Base-by-base conservation (phyloP, 2,329 filamentous ascomycete genomes). In the Colletotrichum orbiculare region DNA sequence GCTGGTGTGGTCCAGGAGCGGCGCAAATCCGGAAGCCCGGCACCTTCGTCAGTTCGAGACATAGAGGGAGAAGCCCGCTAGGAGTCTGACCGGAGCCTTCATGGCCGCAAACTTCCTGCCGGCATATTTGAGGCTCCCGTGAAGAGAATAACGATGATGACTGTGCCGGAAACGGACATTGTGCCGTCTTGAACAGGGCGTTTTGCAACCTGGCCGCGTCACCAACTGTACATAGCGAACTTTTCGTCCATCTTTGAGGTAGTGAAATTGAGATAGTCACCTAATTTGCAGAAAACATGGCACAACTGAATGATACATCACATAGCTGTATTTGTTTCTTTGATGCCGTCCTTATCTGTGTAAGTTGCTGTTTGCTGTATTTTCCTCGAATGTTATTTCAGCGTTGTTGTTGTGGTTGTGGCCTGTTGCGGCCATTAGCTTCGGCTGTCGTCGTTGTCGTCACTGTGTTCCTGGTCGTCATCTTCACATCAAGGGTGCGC, bases 21-120 rank as follows among this genome's bases (percentile, higher is more conserved):
- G 33, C 73, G 74, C 71, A 78, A 80, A 70, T 69, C 72, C 53
- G 71, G 71, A 56, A 78, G 73, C 67, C 74, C 73, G 46, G 69
- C 70, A 3, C 64, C 48, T 38, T 66, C 64, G 13, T 66, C 64
- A 33, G 48, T 64, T 17, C 52, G 53, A 33, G 63, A 66, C 25
- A 52, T 63, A 7, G 58, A 66, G 17, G 58, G 47, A 38, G 52
- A 57, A 9, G 52, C 46, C 7, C 58, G 48, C 53, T 66, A 37
- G 54, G 33, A 15, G 34, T 8, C 39, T 37, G 46, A 6, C 15
- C 17, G 12, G 35, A 34, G 15, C 42, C 38, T 25, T n/a, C 47
- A 13, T n/a, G 39, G 25, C 13, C 11, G 58, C 37, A 6, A 6
- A 43, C 9, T 8, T n/a, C 38, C 34, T 56, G 58, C 33, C 47